Evolutionary conservation across 331 rosid species (phyloP).

Genomic region (Erythrophleum ivorense): DNA sequence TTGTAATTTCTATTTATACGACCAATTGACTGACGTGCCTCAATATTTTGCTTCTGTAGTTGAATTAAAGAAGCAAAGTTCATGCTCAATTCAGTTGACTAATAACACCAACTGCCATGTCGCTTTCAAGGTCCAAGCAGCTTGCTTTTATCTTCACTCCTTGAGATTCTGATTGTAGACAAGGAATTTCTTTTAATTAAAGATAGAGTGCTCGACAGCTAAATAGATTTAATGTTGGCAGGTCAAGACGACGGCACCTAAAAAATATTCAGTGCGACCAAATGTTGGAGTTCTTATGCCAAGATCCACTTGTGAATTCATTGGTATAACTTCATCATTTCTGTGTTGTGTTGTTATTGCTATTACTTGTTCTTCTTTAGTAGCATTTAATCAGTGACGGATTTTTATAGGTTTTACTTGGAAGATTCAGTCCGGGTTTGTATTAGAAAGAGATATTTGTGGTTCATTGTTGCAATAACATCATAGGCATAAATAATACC

Average conservation of each 20-base stretch:
- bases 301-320: conserved; percentile 64
- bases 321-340: conserved; percentile 55
- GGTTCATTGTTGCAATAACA: conserved; percentile 24
- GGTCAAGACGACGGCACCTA: conserved; percentile 96
- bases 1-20: conserved; percentile 5
- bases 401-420: background rate
- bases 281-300: conserved; percentile 84
- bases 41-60: conserved; percentile 48
- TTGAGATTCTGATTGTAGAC: conserved; percentile 8
- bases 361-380: conserved; percentile 6
- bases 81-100: conserved; percentile 69
- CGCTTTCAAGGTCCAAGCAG: conserved; percentile 58
- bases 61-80: conserved; percentile 85
- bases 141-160: conserved; percentile 10
- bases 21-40: conserved; percentile 8
- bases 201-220: conserved; percentile 18
- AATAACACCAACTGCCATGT: conserved; percentile 65
- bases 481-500: background rate
- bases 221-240: conserved; percentile 45
- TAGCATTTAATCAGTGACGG: conserved; percentile 8
- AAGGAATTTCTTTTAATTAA: background rate
- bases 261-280: conserved; percentile 86
- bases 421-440: conserved; percentile 27
- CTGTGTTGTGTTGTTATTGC: background rate
- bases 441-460: conserved; percentile 19